These are phyloP conservation scores for Aegle marmelos DNA, from an alignment of 345 rosid genomes.

Conservation along the genomic window DNA sequence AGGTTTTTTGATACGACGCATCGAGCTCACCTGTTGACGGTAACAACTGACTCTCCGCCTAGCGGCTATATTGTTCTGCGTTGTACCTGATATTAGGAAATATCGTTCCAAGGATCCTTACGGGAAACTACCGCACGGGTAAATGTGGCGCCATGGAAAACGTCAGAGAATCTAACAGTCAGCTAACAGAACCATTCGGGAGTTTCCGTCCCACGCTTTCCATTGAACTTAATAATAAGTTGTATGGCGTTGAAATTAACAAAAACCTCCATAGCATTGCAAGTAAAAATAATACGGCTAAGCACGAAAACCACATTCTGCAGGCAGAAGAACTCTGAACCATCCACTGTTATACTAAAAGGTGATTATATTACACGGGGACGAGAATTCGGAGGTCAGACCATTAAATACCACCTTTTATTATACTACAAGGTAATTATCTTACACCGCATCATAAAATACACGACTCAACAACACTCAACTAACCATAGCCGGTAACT, in stretches of 20 bases:
- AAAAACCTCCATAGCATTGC: too few species aligned
- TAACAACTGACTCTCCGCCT: background rate
- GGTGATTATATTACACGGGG: too few species aligned
- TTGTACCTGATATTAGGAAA: background rate
- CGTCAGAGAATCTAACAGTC: background rate
- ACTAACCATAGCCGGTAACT: background rate
- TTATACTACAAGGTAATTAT: too few species aligned
- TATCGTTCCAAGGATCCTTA: background rate
- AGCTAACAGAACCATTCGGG: background rate
- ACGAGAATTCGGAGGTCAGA: background rate
- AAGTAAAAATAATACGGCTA: background rate
- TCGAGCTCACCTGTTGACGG: conserved; percentile 4
- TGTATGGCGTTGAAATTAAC: too few species aligned
- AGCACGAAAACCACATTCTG: background rate
- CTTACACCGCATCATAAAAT: too few species aligned
- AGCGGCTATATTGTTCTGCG: background rate
- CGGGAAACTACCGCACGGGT: too few species aligned
- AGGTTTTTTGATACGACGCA: conserved; percentile 15
- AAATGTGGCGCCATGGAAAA: background rate
- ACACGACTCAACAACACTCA: background rate
- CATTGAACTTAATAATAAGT: too few species aligned
- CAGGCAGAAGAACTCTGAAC: too few species aligned
- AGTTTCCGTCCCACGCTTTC: background rate
- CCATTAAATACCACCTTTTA: background rate
- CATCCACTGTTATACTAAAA: too few species aligned